These are phyloP conservation scores for Cardamine chenopodiifolia DNA, from an alignment of 345 rosid genomes.

Conservation along the genomic window DNA sequence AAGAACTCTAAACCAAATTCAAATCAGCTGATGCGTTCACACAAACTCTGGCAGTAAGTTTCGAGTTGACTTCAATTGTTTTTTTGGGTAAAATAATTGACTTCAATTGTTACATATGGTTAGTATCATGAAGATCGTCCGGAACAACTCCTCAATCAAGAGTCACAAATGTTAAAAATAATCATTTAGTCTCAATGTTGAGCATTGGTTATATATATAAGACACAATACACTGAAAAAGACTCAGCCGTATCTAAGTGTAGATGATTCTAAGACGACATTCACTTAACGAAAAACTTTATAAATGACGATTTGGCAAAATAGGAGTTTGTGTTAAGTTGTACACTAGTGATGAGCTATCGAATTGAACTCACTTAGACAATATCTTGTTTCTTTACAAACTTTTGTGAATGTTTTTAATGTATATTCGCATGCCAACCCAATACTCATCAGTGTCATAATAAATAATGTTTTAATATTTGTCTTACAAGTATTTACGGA, in stretches of 20 bases:
- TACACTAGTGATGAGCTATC: not conserved
- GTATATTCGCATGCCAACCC: not conserved
- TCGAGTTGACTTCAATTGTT: slow-evolving; percentile 8
- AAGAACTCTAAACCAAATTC: slow-evolving; percentile 7
- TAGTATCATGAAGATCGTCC: slow-evolving; percentile 13
- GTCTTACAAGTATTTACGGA: not conserved
- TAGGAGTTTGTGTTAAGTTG: not conserved
- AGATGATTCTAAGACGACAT: not conserved
- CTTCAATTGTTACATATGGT: not conserved
- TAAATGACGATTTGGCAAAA: not conserved
- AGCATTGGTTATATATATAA: not conserved
- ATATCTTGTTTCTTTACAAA: not conserved
- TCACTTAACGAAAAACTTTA: not conserved
- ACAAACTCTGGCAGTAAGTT: not conserved
- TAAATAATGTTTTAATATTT: not conserved
- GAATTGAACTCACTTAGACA: not conserved
- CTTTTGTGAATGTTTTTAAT: not conserved
- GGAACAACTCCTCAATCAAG: not conserved
- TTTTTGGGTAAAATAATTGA: not conserved
- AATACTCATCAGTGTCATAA: not conserved
- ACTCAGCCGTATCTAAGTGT: not conserved
- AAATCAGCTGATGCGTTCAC: not conserved
- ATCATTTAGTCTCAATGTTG: not conserved
- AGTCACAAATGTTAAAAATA: not conserved
- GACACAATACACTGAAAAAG: not conserved